Base-by-base conservation (phyloP, 768 basidiomycete genomes). In the Macrolepiota dolichaula region DNA sequence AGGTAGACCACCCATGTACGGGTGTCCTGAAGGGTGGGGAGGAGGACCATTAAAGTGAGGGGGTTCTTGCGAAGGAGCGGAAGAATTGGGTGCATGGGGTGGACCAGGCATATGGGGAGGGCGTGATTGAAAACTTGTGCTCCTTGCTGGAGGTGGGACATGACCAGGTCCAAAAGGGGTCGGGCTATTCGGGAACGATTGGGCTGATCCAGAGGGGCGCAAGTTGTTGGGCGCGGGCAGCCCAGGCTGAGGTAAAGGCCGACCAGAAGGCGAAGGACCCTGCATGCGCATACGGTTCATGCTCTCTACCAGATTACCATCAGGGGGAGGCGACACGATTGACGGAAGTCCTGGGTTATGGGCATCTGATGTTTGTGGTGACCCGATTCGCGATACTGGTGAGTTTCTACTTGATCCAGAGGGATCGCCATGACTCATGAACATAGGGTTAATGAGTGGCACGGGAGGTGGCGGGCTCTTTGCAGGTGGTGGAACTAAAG, bases 381-480 rank as follows among this genome's bases (percentile, higher is more conserved):
- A 61, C 13, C 44, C 46, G 3, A 61, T 15, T 3, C 52, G 52
- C 25, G 59, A 61, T 17, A 36, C 49, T 9, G 50, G 63, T 25
- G 47, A 53, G 32, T 55, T 62, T 44, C 59, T 47, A 36, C 56
- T 44, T n/a, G 61, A 40, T 2, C 51, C 36, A 42, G 42, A 32
- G 9, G 51, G 32, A 4, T 61, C 59, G 37, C 17, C 25, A 22
- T 19, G 44, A 35, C 49, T 59, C 56, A 64, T 35, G 64, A 67
- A 44, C 73, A 70, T 65, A 27, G 67, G 69, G 59, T 72, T 74
- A 25, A 84, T 64, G 7, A 81, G 70, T 4, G 89, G 88, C 55
- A 91, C 69, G 2, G 88, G 89, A 3, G 91, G 90, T 4, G 88
- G 81, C 42, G 87, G 84, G 55, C 81, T 83, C 69, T 87, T 89